Base-by-base conservation (phyloP, 257 asterid species). In the Linaria vulgaris region DNA sequence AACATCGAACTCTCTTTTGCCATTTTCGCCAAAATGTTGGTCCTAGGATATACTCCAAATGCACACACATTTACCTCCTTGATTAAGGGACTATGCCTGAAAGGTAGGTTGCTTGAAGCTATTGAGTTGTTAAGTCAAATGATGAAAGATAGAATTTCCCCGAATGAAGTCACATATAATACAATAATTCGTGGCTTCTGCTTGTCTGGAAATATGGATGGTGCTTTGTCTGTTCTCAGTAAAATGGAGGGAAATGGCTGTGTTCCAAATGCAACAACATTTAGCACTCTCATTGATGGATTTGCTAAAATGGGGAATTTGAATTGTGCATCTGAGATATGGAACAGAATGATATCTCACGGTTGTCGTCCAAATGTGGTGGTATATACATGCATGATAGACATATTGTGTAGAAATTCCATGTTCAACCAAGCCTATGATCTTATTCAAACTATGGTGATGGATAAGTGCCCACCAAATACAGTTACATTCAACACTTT, bases 371-470 rank as follows among this genome's bases (percentile, higher is more conserved):
- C 97, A 11, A 92, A 85, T 74, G 97, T 85, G 67, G 86, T 92
- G 13, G 81, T 74, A 4, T 89, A 87, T 37, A 92, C 98, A 3
- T 80, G 88, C 80, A 83, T 92, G 95, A 78, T 88, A 66, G 89
- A 86, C 44, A 88, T 56, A n/a, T 87, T 88, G 16, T 83, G 95
- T 59, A 62, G 76, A 61, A 83, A 80, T 69, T 79, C 72, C 69
- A 77, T 88, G 94, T 83, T 89, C 66, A 67, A 80, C 25, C 70
- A 76, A 74, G 97, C 97, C 61, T 83, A 79, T 70, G 55, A 71
- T 53, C 84, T 92, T 73, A 49, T 92, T 10, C 78, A 69, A 38
- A 72, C 63, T 11, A 88, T 92, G 97, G 69, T 21, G 41, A 64
- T 25, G 54, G 88, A 82, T 9, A 75, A 80, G 30, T 85, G 92